A percentile compares a stretch with the other conserved stretches of the same genome.
Conservation (phyloP, 768 basidiomycete genomes). For the Pisolithus albus region DNA sequence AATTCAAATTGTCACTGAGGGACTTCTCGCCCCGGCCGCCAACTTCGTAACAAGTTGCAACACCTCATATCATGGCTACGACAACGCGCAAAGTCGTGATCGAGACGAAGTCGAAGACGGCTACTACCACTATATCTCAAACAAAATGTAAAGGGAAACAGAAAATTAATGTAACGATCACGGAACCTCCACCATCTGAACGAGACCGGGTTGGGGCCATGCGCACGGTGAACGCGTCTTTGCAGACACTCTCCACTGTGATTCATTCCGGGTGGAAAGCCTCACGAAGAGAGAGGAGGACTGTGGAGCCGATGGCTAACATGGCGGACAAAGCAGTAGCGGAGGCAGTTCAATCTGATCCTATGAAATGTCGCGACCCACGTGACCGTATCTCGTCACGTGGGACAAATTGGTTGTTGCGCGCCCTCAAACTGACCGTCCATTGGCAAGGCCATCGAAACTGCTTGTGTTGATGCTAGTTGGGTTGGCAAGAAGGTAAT, state of each 20-base stretch:
- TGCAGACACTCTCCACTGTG: constrained; percentile 47
- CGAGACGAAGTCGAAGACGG: constrained; percentile 18
- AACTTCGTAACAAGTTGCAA: too few relatives aligned
- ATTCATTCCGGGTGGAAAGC: constrained; percentile 59
- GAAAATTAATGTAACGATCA: constrained; percentile 2
- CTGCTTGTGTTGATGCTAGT: too few relatives aligned
- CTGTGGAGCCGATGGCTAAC: constrained; percentile 24
- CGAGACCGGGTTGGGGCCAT: constrained; percentile 43
- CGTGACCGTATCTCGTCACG: constrained; percentile 11
- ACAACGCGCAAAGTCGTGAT: background rate
- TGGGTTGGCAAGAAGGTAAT: too few relatives aligned
- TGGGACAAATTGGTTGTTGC: constrained; percentile 19
- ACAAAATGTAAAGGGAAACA: constrained; percentile 24
- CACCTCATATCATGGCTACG: background rate
- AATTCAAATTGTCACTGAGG: too few relatives aligned
- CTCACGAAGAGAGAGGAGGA: constrained; percentile 12
- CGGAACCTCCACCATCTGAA: constrained; percentile 17
- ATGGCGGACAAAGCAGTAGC: constrained; percentile 27
- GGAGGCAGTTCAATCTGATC: too few relatives aligned
- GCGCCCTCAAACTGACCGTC: too few relatives aligned
- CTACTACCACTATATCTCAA: constrained; percentile 20
- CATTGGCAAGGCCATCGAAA: too few relatives aligned
- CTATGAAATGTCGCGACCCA: constrained; percentile 63
- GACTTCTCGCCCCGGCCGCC: too few relatives aligned
- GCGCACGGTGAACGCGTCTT: constrained; percentile 56